Conservation (phyloP, 257 asterid species). For the Solanum arcanum region DNA sequence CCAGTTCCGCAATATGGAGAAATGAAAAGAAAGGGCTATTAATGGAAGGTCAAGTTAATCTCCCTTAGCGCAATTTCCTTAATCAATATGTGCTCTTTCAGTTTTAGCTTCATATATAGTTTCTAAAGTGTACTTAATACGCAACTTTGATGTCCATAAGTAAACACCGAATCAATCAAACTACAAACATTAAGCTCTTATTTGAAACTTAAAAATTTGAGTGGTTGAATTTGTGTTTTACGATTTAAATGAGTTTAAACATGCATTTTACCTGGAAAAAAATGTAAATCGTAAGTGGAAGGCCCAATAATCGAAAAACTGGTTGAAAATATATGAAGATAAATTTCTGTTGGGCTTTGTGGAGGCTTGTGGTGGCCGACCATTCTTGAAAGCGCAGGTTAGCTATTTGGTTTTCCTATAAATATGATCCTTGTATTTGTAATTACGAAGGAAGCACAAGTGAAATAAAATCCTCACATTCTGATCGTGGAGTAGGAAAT, state of each 20-base stretch:
- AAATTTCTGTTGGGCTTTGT: too few species aligned
- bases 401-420: too few species aligned
- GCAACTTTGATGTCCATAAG: not conserved
- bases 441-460: too few species aligned
- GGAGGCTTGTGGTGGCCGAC: too few species aligned
- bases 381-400: too few species aligned
- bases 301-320: not conserved
- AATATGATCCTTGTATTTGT: too few species aligned
- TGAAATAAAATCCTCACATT: too few species aligned
- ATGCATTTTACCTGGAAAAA: not conserved
- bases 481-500: too few species aligned
- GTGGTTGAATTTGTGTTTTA: not conserved
- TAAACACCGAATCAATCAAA: not conserved
- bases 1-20: not conserved
- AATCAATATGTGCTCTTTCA: not conserved
- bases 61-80: not conserved
- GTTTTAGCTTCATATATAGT: not conserved
- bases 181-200: not conserved
- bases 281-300: not conserved
- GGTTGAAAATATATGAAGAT: not conserved
- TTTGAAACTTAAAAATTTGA: not conserved
- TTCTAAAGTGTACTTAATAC: not conserved
- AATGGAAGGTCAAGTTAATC: not conserved
- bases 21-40: not conserved
- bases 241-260: not conserved